Evolutionary conservation across 1,284 basidiomycete genomes (phyloP), one percentile per base, ranked within the genome.

Genomic region (Apiotrichum laibachii): DNA sequence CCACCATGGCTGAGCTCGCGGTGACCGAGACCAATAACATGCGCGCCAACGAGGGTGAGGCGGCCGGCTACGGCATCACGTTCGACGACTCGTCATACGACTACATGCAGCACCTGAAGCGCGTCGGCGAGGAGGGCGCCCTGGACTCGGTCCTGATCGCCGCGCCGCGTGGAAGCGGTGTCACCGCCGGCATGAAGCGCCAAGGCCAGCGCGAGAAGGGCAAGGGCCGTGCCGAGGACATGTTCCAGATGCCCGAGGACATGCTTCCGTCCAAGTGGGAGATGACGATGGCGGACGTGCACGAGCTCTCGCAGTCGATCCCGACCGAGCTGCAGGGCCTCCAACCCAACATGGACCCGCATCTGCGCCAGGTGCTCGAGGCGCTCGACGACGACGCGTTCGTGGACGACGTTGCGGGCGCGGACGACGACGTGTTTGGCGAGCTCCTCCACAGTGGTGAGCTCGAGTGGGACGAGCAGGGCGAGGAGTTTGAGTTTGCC

Each of bases 1-100:
- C 33, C 13, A 34, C 18, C 34, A 79, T 84, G 10, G 83, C 84
- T 21, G 85, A 87, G n/a, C 79, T 86, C 51, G 80, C 79, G 39
- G 70, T 75, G 16, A 57, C 59, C 22, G 69, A 72, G 56, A 73
- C 69, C 48, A 62, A 55, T 37, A 59, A 60, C 26, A 67, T 77
- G 35, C 70, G 77, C 40, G 61, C 63, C 8, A 82, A 83, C 55
- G 78, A 82, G 61, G 96, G 94, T 57, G 91, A 99, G 80, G 96
- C 96, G 0, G 82, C 90, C 5, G 75, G 86, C 26, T 96, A 98
- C 76, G 95, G 93, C 12, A 81, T 99, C 71, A 93, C 92, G 79
- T 99, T 86, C 80, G 94, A 99, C 79, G 95, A 99, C 72, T 90
- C 91, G n/a, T 85, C 91, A 57, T 99, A 99, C 81, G 91, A 99